These are phyloP conservation scores for Oxalis stricta DNA, from an alignment of 441 rosid species.

Conservation along the genomic window DNA sequence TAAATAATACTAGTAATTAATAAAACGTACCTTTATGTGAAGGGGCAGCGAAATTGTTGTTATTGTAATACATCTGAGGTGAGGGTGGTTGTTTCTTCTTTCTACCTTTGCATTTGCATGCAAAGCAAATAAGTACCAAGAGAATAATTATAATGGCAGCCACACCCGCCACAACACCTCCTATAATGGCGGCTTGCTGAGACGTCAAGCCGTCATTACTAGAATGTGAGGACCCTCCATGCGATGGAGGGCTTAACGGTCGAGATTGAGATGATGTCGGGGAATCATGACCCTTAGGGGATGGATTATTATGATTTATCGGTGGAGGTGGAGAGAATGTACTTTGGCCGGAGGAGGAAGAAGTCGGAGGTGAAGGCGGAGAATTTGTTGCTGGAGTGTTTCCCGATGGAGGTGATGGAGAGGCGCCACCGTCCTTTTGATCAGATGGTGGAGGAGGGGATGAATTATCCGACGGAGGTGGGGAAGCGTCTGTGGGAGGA, in stretches of 20 bases:
- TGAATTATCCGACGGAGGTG: no score
- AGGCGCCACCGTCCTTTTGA: no score
- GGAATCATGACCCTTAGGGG: no score
- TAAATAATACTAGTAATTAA: not conserved
- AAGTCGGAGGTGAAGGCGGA: no score
- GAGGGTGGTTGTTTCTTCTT: slow-evolving; percentile 8
- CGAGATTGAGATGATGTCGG: slow-evolving; percentile 12
- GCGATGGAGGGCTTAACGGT: slow-evolving; percentile 12
- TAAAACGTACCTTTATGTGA: slow-evolving; percentile 15
- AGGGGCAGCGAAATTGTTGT: no score
- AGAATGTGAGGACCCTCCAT: not conserved
- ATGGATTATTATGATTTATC: slow-evolving; percentile 5
- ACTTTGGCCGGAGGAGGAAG: no score
- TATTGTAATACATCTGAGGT: slow-evolving; percentile 32
- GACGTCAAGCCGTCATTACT: not conserved
- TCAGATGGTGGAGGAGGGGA: no score
- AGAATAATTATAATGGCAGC: slow-evolving; percentile 28
- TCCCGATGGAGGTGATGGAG: no score
- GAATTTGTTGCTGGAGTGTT: no score
- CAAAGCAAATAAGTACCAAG: slow-evolving; percentile 15
- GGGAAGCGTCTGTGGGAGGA: no score
- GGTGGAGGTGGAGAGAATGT: slow-evolving; percentile 21
- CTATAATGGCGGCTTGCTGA: slow-evolving; percentile 13
- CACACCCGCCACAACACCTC: slow-evolving; percentile 34
- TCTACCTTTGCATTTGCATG: slow-evolving; percentile 39